Evolutionary conservation across 2,329 filamentous ascomycete genomes (phyloP), one percentile per base, ranked within the genome.

Genomic region (Aureobasidium sp.): DNA sequence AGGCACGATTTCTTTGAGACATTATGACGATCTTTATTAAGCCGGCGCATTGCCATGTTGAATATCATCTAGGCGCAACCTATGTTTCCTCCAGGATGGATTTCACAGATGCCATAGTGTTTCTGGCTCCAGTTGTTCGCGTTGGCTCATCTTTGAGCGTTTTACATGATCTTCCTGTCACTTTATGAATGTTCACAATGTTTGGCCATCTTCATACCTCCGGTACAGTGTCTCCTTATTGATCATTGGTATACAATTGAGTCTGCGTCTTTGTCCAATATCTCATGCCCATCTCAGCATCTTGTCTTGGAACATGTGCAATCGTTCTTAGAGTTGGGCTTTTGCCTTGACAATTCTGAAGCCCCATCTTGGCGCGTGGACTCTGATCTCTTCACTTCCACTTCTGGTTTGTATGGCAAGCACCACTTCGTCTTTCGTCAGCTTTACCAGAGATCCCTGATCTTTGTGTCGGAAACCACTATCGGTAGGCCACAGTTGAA

Each of bases 401-500:
- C 36, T 50, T 63, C 73, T 72, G 3, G 75, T 76, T 62, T 72
- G 69, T 15, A 79, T 78, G 70, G 84, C 80, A 64, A 87, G 76
- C 1, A 87, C 84, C 8, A 86, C 77, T 75, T 88, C 84, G 50
- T 77, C 73, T 26, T 69, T 69, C 47, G 76, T 76, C 56, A 89
- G 68, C 29, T 77, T 76, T 15, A 86, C 74, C 64, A 89, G 73
- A 46, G 62, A 74, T 0, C 87, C 87, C 1, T 70, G 69, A 68
- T 89, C 87, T 66, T 79, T 81, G 69, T 85, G 78, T n/a, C 71
- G 77, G 58, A 75, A 79, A 6, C 86, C 87, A 48, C 82, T 81
- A 70, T 90, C 87, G 2, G 79, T 82, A 5, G 86, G 87, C 77
- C 80, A 84, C 29, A 88, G 72, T 69, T 79, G 75, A 3, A 90